These are phyloP conservation scores for Murraya koenigii DNA, from an alignment of 345 rosid species.

Conservation along the genomic window DNA sequence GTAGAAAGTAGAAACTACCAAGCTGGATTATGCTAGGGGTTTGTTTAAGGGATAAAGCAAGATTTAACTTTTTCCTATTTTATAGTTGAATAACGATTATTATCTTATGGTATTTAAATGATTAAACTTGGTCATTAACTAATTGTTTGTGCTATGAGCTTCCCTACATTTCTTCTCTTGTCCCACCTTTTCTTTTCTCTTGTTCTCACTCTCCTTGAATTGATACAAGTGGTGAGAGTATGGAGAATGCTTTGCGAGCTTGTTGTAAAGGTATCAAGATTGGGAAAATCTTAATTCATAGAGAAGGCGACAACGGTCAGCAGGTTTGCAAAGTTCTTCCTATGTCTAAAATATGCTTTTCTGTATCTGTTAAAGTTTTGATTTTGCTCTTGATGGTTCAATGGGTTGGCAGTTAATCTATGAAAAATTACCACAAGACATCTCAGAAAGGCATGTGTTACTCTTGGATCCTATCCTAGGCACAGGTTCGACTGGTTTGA, in stretches of 20 bases:
- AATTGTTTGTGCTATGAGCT: not conserved
- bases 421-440: constrained; percentile 90
- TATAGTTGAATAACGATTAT: not conserved
- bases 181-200: not conserved
- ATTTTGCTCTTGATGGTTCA: constrained; percentile 1
- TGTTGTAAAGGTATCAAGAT: constrained; percentile 98
- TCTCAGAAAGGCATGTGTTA: constrained; percentile 85
- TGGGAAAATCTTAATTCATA: constrained; percentile 93
- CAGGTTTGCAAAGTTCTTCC: constrained; percentile 46
- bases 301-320: constrained; percentile 98
- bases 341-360: not conserved
- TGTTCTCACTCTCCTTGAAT: constrained; percentile 3
- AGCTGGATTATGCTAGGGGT: too few relatives aligned
- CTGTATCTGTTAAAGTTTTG: constrained; percentile 7
- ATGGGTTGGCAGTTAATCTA: constrained; percentile 66
- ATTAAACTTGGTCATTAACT: constrained; percentile 2
- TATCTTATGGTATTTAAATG: not conserved
- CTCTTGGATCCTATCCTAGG: constrained; percentile 96
- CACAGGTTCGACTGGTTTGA: constrained; percentile 57
- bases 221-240: constrained; percentile 85
- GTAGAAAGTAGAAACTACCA: too few relatives aligned
- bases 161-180: not conserved
- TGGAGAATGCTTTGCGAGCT: constrained; percentile 98
- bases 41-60: not conserved
- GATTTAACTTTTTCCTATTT: not conserved